Evolutionary conservation across 2,329 filamentous ascomycete species (phyloP), one percentile per base, ranked within the genome.

Genomic region (Cladosporium cucumerinum): DNA sequence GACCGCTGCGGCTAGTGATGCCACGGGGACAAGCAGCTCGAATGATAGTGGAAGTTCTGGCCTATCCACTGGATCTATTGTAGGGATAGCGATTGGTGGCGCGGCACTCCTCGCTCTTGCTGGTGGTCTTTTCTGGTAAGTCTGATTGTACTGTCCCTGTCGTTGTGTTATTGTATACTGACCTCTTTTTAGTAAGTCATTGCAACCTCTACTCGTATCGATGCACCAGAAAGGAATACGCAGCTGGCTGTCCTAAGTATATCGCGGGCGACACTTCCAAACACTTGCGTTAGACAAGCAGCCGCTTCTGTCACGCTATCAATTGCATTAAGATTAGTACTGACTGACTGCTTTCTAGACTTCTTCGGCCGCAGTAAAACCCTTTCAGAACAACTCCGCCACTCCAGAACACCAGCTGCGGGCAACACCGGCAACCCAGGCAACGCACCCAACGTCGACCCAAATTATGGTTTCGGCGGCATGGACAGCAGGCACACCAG

Each of bases 51-150:
- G 63, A 34, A 61, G 63, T 2, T 66, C 65, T 57, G 66, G 65
- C 8, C 73, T 82, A 3, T 76, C 76, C 1, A 71, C 72, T 28
- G 78, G 79, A 14, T 78, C 76, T 1, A 81, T 82, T 48, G 78
- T 75, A 0, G 80, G 80, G 8, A 81, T 91, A 76, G 90, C 86
- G 78, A 81, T 87, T 51, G 88, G 87, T 51, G 88, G 83, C 0
- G 79, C 87, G 5, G 77, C 88, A 26, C 75, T 91, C 49, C 81
- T 93, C 5, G 79, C 87, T 10, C 80, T 83, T 51, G 76, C 87
- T 58, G 89, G 84, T 2, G 77, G 87, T 0, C 79, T 88, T 4
- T 81, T 88, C 70, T 93, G 89, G 60, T 62, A 46, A 26, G 60
- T 55, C 16, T 16, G 16, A 36, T 30, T 28, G 28, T 4, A 8